Evolutionary conservation across 148 eudicot species (phyloP).

Genomic region (Nepenthes gracilis): DNA sequence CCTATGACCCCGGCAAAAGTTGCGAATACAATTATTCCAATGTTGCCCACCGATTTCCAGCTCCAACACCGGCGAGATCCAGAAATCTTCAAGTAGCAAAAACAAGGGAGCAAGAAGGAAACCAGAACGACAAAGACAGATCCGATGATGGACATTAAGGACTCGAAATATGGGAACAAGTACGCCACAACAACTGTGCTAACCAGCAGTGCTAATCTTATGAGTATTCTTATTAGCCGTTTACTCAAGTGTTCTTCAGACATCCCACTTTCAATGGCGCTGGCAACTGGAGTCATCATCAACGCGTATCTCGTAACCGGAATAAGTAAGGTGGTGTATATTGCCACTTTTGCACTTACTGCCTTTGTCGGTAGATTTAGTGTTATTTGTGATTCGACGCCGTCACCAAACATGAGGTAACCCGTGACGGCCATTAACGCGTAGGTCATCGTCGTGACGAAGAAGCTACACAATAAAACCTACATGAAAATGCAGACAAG

Average conservation of each 20-base stretch:
- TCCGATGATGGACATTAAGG: constrained; percentile 16
- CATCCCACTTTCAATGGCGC: constrained; percentile 18
- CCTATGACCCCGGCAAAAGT: constrained; percentile 16
- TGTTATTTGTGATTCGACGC: constrained; percentile 19
- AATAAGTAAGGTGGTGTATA: constrained; percentile 29
- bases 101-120: constrained; percentile 21
- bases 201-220: constrained; percentile 16
- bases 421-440: constrained; percentile 11
- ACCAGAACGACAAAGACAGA: constrained; percentile 12
- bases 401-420: constrained; percentile 23
- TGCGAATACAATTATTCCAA: constrained; percentile 18
- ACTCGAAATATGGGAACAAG: constrained; percentile 11
- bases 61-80: constrained; percentile 11
- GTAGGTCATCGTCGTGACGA: constrained; percentile 14
- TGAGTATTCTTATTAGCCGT: constrained; percentile 3
- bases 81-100: constrained; percentile 20
- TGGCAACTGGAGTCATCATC: constrained; percentile 27
- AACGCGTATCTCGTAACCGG: constrained; percentile 27
- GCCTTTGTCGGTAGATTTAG: constrained; percentile 16
- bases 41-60: constrained; percentile 2
- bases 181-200: constrained; percentile 15
- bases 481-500: constrained; percentile 3
- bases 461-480: constrained; percentile 20
- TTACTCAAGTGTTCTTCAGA: constrained; percentile 6
- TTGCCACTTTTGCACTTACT: constrained; percentile 18